These are phyloP conservation scores for Odonthalia washingtoniensis DNA, from an alignment of 31 red algal genomes.

Conservation along the genomic window DNA sequence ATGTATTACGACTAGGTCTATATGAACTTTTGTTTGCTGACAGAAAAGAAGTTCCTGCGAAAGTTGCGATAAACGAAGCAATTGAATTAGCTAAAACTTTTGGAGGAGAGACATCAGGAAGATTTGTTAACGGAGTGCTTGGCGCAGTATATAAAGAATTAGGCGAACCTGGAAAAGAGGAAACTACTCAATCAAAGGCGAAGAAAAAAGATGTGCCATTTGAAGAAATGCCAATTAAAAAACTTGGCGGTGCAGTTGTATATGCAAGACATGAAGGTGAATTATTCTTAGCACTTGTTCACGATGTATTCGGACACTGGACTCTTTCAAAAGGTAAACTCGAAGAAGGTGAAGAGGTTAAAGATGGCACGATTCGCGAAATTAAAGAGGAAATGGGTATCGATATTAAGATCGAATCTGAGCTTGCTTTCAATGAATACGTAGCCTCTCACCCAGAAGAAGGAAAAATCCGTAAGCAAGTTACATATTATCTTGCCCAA, in stretches of 20 bases:
- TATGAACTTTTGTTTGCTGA: slow-evolving; percentile 23
- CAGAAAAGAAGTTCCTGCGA: not conserved
- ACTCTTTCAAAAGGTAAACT: slow-evolving; percentile 9
- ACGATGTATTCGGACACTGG: slow-evolving; percentile 18
- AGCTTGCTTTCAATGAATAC: not conserved
- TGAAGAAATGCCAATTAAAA: slow-evolving; percentile 7
- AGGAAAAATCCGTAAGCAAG: slow-evolving; percentile 18
- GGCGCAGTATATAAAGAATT: not conserved
- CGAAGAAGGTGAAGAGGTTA: not conserved
- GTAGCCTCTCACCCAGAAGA: not conserved
- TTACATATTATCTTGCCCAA: slow-evolving; percentile 21
- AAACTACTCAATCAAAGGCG: not conserved
- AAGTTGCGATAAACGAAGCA: slow-evolving; percentile 28
- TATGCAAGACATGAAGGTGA: slow-evolving; percentile 5
- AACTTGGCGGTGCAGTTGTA: not conserved
- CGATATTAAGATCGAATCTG: slow-evolving; percentile 14
- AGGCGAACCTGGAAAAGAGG: not conserved
- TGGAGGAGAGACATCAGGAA: not conserved
- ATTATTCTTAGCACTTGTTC: slow-evolving; percentile 9
- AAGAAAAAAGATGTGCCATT: slow-evolving; percentile 7
- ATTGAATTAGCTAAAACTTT: slow-evolving; percentile 21
- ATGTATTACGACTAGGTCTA: slow-evolving; percentile 8
- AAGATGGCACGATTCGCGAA: not conserved
- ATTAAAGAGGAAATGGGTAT: slow-evolving; percentile 12
- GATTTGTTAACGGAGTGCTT: slow-evolving; percentile 9